Percentiles rank a stretch among this genome's conserved stretches.
Conservation (phyloP, 1,139 yeast species). For the Saccharomyces pastorianus region DNA sequence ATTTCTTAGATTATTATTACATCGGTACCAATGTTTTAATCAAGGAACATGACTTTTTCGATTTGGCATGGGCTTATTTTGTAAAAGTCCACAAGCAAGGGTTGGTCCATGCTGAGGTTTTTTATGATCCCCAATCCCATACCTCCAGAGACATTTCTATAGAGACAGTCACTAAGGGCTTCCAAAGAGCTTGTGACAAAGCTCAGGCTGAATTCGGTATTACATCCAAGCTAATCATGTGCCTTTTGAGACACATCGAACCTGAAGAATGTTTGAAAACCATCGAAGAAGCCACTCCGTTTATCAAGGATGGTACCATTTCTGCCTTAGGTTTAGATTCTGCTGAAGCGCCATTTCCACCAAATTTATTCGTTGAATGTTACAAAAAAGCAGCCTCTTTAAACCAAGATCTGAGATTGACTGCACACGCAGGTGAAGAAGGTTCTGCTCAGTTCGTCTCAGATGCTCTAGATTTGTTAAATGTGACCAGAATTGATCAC, state of each 20-base stretch:
- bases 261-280: slow-evolving; percentile 48
- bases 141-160: slow-evolving; percentile 55
- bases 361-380: slow-evolving; percentile 55
- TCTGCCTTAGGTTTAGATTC: slow-evolving; percentile 74
- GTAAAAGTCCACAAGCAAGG: slow-evolving; percentile 54
- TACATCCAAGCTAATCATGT: slow-evolving; percentile 66
- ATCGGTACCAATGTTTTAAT: slow-evolving; percentile 68
- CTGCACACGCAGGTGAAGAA: slow-evolving; percentile 88
- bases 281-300: slow-evolving; percentile 43
- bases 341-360: slow-evolving; percentile 68
- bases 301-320: slow-evolving; percentile 47
- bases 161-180: slow-evolving; percentile 55
- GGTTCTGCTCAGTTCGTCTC: slow-evolving; percentile 64
- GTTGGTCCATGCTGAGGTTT: slow-evolving; percentile 58
- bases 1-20: slow-evolving; percentile 68
- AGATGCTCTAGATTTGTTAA: slow-evolving; percentile 48
- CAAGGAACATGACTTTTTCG: slow-evolving; percentile 59
- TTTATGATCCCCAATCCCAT: slow-evolving; percentile 82
- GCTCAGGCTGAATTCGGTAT: slow-evolving; percentile 54
- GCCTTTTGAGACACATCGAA: slow-evolving; percentile 67
- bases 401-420: slow-evolving; percentile 47
- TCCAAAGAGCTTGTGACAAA: slow-evolving; percentile 52
- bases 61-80: slow-evolving; percentile 69
- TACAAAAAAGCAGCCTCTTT: slow-evolving; percentile 41
- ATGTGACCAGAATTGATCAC: slow-evolving; percentile 70